Conservation (phyloP, 805 yeast species). For the Kodamaea jinghongensis region DNA sequence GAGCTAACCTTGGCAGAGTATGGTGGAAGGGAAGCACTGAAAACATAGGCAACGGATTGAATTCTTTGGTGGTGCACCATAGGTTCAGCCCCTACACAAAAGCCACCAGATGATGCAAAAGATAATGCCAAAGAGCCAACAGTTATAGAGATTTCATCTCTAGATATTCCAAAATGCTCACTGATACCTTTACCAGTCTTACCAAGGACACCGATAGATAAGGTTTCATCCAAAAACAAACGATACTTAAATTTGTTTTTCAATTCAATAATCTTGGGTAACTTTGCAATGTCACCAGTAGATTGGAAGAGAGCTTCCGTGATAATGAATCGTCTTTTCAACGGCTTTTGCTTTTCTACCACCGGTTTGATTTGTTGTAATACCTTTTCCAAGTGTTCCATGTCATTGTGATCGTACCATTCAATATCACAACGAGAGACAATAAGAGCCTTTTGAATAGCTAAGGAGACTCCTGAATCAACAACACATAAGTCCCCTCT, state of each 20-base stretch:
- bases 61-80: conserved; percentile 93
- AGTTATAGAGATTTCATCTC: conserved; percentile 77
- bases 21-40: conserved; percentile 93
- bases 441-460: conserved; percentile 84
- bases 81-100: conserved; percentile 79
- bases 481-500: conserved; percentile 92
- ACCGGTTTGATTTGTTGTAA: conserved; percentile 59
- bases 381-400: conserved; percentile 73
- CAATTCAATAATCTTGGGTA: conserved; percentile 65
- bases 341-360: conserved; percentile 62
- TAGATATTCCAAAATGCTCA: conserved; percentile 67
- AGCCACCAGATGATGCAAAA: conserved; percentile 87
- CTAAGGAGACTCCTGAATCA: conserved; percentile 71
- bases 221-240: conserved; percentile 81
- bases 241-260: conserved; percentile 83
- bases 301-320: conserved; percentile 88
- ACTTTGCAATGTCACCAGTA: conserved; percentile 74
- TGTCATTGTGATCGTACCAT: conserved; percentile 85
- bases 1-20: conserved; percentile 72
- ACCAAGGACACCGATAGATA: conserved; percentile 86
- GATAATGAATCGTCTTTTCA: conserved; percentile 86
- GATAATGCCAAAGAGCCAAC: conserved; percentile 83
- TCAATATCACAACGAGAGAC: conserved; percentile 83
- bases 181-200: conserved; percentile 79
- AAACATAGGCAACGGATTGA: conserved; percentile 85